A percentile compares a stretch with the other conserved stretches of the same genome.
Evolutionary conservation across 163 green algal species (phyloP).

Genomic region (Dunaliella salina): DNA sequence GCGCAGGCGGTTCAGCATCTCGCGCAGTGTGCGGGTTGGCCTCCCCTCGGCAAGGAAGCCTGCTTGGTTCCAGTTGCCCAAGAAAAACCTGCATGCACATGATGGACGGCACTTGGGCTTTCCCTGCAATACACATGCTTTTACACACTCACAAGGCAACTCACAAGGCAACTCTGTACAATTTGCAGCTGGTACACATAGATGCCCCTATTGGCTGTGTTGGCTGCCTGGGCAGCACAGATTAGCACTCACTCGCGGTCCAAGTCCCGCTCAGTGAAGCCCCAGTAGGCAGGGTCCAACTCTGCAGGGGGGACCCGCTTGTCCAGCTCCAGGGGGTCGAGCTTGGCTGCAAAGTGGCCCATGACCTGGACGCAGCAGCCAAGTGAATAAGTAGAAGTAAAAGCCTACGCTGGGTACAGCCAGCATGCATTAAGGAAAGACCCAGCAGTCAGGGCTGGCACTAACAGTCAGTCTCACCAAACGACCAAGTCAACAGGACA

Average conservation of each 20-base stretch:
- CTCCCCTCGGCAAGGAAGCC: constrained; percentile 88
- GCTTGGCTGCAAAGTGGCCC: constrained; percentile 79
- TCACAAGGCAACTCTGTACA: too few species aligned
- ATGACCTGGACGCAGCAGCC: constrained; percentile 57
- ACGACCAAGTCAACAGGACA: too few species aligned
- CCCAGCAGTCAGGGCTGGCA: too few species aligned
- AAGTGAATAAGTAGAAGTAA: background rate
- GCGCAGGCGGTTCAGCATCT: constrained; percentile 82
- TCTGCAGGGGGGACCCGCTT: constrained; percentile 51
- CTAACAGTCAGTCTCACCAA: too few species aligned
- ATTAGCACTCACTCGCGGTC: constrained; percentile 74
- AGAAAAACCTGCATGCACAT: constrained; percentile 81
- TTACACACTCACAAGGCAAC: too few species aligned
- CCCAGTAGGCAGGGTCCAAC: constrained; percentile 88
- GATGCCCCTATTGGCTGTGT: too few species aligned
- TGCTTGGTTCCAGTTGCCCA: constrained; percentile 88
- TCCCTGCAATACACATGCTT: too few species aligned
- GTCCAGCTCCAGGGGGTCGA: constrained; percentile 90
- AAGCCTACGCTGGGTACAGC: background rate
- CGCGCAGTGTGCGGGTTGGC: constrained; percentile 77
- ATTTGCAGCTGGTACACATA: too few species aligned
- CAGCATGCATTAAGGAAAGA: too few species aligned
- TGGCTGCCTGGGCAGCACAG: too few species aligned
- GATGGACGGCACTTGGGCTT: too few species aligned
- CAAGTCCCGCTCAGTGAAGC: constrained; percentile 91